Conservation (phyloP, 2,329 filamentous ascomycete species). For the Monascus ruber region DNA sequence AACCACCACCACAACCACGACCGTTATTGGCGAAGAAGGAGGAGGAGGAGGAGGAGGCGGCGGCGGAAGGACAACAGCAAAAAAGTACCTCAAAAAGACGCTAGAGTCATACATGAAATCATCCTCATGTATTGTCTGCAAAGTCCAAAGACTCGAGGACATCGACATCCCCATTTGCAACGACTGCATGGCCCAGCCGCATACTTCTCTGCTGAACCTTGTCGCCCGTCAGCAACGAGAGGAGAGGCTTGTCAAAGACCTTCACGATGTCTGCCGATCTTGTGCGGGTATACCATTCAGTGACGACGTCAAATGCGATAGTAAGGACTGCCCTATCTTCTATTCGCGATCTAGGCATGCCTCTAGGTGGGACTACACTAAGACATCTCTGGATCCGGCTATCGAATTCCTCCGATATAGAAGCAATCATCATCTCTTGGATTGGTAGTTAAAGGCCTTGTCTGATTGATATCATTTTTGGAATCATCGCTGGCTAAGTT, state of each 20-base stretch:
- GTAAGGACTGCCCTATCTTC: conserved; percentile 84
- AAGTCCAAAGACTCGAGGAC: conserved; percentile 40
- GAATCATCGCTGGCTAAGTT: too few relatives aligned
- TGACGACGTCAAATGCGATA: conserved; percentile 78
- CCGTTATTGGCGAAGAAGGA: too few relatives aligned
- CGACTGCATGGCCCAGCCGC: conserved; percentile 25
- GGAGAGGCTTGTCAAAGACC: conserved; percentile 52
- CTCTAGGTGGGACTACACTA: conserved; percentile 26
- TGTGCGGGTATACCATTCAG: conserved; percentile 63
- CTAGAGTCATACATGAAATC: conserved; percentile 90
- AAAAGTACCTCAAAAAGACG: conserved; percentile 49
- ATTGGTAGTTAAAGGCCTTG: conserved; percentile 20
- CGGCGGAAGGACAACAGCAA: not conserved
- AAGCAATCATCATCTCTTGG: conserved; percentile 18
- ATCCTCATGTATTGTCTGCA: conserved; percentile 68
- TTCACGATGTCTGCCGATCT: conserved; percentile 63
- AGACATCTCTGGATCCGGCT: conserved; percentile 25
- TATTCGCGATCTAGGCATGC: conserved; percentile 43
- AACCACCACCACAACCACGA: conserved; percentile 12
- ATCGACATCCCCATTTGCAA: conserved; percentile 33
- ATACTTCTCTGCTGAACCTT: conserved; percentile 53
- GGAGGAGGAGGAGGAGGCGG: too few relatives aligned
- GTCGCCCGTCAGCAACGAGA: conserved; percentile 49
- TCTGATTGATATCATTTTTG: not conserved
- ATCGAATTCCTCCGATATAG: conserved; percentile 24